Evolutionary conservation across 2,329 filamentous ascomycete species (phyloP), one percentile per base, ranked within the genome.

Genomic region (Aspergillus hortae): DNA sequence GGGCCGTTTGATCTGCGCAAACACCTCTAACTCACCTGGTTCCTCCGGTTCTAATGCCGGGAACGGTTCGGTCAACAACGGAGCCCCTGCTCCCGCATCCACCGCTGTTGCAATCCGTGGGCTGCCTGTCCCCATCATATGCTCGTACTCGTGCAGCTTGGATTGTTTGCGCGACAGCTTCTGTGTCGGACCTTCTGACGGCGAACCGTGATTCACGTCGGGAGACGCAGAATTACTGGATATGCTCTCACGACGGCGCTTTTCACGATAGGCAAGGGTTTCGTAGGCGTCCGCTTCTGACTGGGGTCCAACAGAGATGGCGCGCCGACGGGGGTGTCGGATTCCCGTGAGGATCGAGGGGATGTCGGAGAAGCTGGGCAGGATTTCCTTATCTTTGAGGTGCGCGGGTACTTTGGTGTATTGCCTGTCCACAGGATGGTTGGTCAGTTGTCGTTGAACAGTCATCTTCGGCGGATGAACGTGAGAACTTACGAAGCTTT

Each of bases 281-380:
- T 99, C 94, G 73, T 96, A 96, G 21, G 91, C 94, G 73, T 99
- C 94, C 2, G 94, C 94, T 55, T 92, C 92, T 43, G 92, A 96
- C 73, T 97, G 94, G 1, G 94, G 94, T 0, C 94, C 94, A 48
- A 97, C 83, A 5, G 91, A 96, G 32, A 97, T 84, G 30, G 91
- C 88, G 47, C 94, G 83, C 55, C 90, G 80, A 12, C 81, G 82
- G 0, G 90, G 89, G 60, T 92, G 86, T 21, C 90, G 85, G 43
- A 97, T 89, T 40, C 86, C 90, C 54, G 86, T 87, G 21, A 96
- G 80, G 66, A 96, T 84, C 30, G 84, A 82, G 3, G 92, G 90
- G 19, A 97, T 83, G 56, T 96, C 90, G 21, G 88, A 89, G n/a
- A 95, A 88, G 10, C 86, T 86, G 11, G 94, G 94, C 61, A 99